Conservation (phyloP, 805 yeast genomes). For the Lipomyces starkeyi region DNA sequence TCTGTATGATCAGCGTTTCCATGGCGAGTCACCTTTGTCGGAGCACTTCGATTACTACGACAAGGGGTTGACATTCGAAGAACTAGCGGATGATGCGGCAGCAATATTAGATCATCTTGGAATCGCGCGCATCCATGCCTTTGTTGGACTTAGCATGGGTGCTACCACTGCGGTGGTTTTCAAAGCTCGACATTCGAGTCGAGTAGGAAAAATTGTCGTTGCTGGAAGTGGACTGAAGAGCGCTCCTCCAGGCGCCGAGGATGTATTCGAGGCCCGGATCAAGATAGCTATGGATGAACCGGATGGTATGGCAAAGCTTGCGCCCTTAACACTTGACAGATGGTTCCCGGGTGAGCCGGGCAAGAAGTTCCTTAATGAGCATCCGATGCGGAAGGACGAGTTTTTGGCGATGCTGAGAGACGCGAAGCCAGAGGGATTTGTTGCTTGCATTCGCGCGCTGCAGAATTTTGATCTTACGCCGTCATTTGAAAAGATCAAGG, state of each 20-base stretch:
- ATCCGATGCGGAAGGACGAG: conserved; percentile 20
- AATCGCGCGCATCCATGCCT: conserved; percentile 27
- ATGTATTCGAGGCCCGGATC: conserved; percentile 28
- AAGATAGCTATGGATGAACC: conserved; percentile 20
- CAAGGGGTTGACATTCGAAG: conserved; percentile 24
- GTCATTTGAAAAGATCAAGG: conserved; percentile 23
- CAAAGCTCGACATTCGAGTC: conserved; percentile 21
- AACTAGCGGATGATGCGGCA: conserved; percentile 32
- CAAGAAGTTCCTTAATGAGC: conserved; percentile 16
- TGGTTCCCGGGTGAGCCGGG: conserved; percentile 36
- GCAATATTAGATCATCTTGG: conserved; percentile 32
- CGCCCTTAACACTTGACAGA: conserved; percentile 27
- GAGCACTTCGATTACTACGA: conserved; percentile 30
- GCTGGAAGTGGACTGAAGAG: conserved; percentile 24
- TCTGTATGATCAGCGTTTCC: conserved; percentile 37
- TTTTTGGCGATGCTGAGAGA: conserved; percentile 23
- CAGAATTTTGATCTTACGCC: conserved; percentile 32
- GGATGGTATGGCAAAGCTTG: conserved; percentile 32
- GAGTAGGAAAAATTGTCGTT: conserved; percentile 33
- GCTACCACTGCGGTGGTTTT: conserved; percentile 32
- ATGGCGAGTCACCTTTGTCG: conserved; percentile 33
- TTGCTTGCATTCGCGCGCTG: conserved; percentile 31
- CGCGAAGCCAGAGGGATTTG: conserved; percentile 28
- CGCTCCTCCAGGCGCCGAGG: conserved; percentile 18
- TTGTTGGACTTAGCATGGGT: conserved; percentile 37